These are phyloP conservation scores for Halocafeteria seosinensis DNA, from an alignment of 108 stramenopile genomes.

Conservation along the genomic window DNA sequence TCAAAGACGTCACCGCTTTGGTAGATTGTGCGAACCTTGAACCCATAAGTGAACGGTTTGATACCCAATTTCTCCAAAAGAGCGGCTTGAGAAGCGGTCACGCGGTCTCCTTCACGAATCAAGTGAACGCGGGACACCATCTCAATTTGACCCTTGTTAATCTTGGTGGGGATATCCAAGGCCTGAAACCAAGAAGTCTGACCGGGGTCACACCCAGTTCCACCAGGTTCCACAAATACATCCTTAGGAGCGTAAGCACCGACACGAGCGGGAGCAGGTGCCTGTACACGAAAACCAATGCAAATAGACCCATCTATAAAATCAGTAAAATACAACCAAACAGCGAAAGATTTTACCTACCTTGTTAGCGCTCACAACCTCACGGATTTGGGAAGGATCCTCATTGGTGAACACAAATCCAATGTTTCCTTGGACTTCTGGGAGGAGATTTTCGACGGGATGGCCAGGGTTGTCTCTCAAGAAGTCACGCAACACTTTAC, in stretches of 20 bases:
- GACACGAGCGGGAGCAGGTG: constrained; percentile 88
- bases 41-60: constrained; percentile 91
- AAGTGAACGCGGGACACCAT: constrained; percentile 82
- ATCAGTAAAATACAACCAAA: too few species aligned
- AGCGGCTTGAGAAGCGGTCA: constrained; percentile 46
- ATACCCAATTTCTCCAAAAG: constrained; percentile 85
- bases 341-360: too few species aligned
- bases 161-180: constrained; percentile 96
- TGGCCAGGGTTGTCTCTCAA: constrained; percentile 62
- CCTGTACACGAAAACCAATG: too few species aligned
- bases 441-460: constrained; percentile 53
- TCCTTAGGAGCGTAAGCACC: constrained; percentile 73
- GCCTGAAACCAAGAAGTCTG: constrained; percentile 99
- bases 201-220: constrained; percentile 97
- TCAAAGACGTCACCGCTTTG: constrained; percentile 86
- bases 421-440: constrained; percentile 73
- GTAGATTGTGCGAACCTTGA: constrained; percentile 68
- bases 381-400: constrained; percentile 65
- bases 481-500: constrained; percentile 75
- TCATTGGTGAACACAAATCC: constrained; percentile 99
- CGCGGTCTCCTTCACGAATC: constrained; percentile 72
- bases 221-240: constrained; percentile 85
- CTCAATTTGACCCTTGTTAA: constrained; percentile 67
- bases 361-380: constrained; percentile 34
- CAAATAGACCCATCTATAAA: not conserved